These are phyloP conservation scores for Fusarium napiforme DNA, from an alignment of 2,329 filamentous ascomycete species.

Conservation along the genomic window DNA sequence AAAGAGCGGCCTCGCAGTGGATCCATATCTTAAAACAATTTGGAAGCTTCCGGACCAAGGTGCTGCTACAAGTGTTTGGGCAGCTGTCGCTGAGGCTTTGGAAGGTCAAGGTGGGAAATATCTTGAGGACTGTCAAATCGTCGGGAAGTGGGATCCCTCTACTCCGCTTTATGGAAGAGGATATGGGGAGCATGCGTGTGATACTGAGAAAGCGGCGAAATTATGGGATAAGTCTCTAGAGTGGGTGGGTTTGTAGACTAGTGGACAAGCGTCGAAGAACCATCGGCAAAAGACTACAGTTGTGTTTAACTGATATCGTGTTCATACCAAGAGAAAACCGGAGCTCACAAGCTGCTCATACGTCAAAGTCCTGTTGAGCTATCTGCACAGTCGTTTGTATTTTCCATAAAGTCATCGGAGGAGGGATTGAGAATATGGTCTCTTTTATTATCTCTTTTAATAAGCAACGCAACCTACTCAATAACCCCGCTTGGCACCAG, in stretches of 20 bases:
- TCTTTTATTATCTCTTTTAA: too few species aligned
- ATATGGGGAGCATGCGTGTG: background rate
- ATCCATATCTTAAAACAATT: background rate
- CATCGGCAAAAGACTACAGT: background rate
- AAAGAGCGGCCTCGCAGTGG: background rate
- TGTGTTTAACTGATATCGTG: background rate
- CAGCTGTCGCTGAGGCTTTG: background rate
- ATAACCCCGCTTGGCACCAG: too few species aligned
- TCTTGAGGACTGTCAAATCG: constrained; percentile 9
- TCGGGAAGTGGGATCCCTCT: background rate
- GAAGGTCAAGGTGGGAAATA: constrained; percentile 7
- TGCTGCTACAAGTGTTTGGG: constrained; percentile 9
- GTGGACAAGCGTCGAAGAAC: background rate
- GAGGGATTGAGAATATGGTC: too few species aligned
- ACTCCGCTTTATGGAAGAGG: background rate
- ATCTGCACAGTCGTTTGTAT: too few species aligned
- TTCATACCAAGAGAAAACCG: too few species aligned
- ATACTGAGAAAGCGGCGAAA: background rate
- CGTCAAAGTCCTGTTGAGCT: too few species aligned
- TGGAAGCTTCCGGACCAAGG: background rate
- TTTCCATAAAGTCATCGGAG: too few species aligned
- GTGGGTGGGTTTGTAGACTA: background rate
- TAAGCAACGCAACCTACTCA: too few species aligned
- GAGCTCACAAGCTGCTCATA: too few species aligned
- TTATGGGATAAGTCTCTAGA: background rate